These are phyloP conservation scores for Euryodendron excelsum DNA, from an alignment of 148 eudicot genomes.

Conservation along the genomic window DNA sequence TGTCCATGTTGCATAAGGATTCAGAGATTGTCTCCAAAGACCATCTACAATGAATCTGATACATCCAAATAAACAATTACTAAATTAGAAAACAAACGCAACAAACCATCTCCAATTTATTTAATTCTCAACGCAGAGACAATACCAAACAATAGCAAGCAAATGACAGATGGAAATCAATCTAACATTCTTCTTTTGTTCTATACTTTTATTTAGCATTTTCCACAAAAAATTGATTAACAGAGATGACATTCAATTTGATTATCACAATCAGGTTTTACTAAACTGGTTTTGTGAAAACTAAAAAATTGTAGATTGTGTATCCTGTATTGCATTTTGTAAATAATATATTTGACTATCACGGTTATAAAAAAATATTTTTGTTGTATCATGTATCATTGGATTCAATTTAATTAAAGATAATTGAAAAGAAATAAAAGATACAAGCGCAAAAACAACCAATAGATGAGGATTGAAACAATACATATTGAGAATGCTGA, in stretches of 20 bases:
- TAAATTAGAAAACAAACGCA: neutral
- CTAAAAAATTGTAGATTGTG: neutral
- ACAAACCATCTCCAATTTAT: neutral
- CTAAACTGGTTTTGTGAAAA: neutral
- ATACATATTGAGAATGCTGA: neutral
- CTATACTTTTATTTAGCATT: too few species aligned
- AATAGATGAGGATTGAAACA: neutral
- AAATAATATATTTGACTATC: neutral
- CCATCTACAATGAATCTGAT: constrained; percentile 79
- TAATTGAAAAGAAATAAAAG: too few species aligned
- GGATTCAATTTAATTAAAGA: neutral
- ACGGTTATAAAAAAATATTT: too few species aligned
- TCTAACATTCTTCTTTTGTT: neutral
- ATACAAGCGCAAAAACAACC: too few species aligned
- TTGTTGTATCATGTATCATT: neutral
- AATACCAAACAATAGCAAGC: neutral
- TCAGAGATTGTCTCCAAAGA: constrained; percentile 50
- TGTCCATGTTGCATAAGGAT: constrained; percentile 48
- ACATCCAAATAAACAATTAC: constrained; percentile 10
- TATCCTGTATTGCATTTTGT: neutral
- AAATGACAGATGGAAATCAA: neutral
- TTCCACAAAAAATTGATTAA: neutral
- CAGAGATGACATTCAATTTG: neutral
- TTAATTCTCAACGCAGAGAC: neutral
- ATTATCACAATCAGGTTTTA: neutral